Evolutionary conservation across 2,329 filamentous ascomycete species (phyloP).

Genomic region (Claviceps sp.): DNA sequence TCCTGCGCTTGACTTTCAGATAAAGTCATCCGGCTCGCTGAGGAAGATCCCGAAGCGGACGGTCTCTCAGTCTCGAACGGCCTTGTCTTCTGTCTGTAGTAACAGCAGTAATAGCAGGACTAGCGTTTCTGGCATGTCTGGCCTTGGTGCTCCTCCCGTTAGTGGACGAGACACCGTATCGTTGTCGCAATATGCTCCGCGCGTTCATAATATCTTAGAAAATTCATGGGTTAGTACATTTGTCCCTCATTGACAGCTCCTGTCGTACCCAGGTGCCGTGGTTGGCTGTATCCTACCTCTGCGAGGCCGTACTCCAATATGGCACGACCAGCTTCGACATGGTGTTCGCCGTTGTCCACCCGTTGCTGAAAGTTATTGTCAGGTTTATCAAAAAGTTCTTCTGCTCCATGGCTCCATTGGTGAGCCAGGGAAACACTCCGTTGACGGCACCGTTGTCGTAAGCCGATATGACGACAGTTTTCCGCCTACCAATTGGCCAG

Average conservation of each 20-base stretch:
- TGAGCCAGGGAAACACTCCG: conserved; percentile 49
- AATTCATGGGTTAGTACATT: conserved; percentile 62
- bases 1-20: conserved; percentile 48
- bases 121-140: conserved; percentile 52
- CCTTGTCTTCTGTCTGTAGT: conserved; percentile 23
- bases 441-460: conserved; percentile 71
- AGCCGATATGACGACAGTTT: conserved; percentile 76
- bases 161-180: conserved; percentile 44
- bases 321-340: neutral
- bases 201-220: conserved; percentile 64
- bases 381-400: conserved; percentile 88
- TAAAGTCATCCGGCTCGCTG: conserved; percentile 28
- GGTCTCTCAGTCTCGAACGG: conserved; percentile 21
- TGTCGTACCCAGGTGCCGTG: neutral
- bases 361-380: conserved; percentile 11
- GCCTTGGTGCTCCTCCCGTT: conserved; percentile 40
- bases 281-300: neutral
- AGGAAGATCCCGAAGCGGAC: conserved; percentile 7
- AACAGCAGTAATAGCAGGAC: conserved; percentile 43
- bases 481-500: conserved; percentile 73
- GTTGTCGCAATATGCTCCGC: conserved; percentile 68
- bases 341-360: neutral
- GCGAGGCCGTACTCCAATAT: neutral
- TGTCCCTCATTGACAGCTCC: neutral
- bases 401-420: conserved; percentile 71